phyloP scores from a whole-genome alignment of 2,329 filamentous ascomycete genomes.

The Neonectria magnoliae region DNA sequence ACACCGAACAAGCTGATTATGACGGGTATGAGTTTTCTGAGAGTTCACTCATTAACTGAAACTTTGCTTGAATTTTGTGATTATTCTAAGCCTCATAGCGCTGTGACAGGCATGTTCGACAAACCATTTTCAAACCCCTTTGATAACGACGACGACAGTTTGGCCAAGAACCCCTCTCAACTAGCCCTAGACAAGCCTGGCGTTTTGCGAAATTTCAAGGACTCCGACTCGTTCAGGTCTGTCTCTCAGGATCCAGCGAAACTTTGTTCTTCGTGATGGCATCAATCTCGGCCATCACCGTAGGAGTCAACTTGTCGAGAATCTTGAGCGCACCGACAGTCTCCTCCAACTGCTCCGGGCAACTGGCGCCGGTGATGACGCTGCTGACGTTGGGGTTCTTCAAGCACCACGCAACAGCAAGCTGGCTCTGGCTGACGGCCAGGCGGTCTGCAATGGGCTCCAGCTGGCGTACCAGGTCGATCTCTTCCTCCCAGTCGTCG shows the following conservation, averaged over 20 bases:
- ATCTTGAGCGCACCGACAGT: conserved; percentile 59
- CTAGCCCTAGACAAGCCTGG: not conserved
- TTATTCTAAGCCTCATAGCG: too few species aligned
- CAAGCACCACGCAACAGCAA: conserved; percentile 64
- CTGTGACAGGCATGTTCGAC: too few species aligned
- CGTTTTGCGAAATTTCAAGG: not conserved
- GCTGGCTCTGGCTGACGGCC: conserved; percentile 60
- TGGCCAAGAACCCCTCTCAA: too few species aligned
- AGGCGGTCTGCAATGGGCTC: conserved; percentile 66
- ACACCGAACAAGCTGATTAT: too few species aligned
- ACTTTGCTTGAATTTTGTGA: too few species aligned
- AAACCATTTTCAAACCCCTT: too few species aligned
- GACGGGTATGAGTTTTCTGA: too few species aligned
- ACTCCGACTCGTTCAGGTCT: conserved; percentile 19
- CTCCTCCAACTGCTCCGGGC: conserved; percentile 61
- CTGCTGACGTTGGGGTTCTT: conserved; percentile 64
- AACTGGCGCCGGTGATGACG: conserved; percentile 63
- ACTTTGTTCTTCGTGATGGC: conserved; percentile 49
- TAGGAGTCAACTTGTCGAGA: conserved; percentile 59
- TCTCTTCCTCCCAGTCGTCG: conserved; percentile 63
- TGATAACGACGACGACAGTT: too few species aligned
- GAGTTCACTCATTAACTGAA: too few species aligned
- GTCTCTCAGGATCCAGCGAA: conserved; percentile 38
- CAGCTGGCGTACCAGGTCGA: conserved; percentile 56
- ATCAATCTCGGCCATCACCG: conserved; percentile 63